Evolutionary conservation across 2,329 filamentous ascomycete genomes (phyloP).

Genomic region (Sporothrix humicola): DNA sequence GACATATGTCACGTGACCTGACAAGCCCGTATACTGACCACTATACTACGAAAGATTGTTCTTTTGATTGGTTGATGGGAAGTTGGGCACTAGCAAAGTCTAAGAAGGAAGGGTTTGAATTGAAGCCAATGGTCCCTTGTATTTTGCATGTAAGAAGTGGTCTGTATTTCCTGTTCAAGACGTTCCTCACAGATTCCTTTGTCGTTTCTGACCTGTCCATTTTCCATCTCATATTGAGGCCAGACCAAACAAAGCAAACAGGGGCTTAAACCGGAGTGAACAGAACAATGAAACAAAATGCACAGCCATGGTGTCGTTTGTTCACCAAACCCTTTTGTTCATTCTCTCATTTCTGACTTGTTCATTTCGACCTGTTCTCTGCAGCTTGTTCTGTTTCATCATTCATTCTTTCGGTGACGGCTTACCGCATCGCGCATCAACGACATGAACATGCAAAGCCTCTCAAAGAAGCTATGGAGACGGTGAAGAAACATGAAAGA

Average conservation of each 20-base stretch:
- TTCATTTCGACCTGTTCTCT: too few species aligned
- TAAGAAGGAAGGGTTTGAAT: too few species aligned
- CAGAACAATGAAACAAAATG: neutral
- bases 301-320: neutral
- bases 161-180: too few species aligned
- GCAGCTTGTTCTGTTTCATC: neutral
- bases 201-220: neutral
- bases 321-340: neutral
- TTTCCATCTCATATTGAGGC: neutral
- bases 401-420: neutral
- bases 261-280: neutral
- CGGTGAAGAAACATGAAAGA: neutral
- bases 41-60: too few species aligned
- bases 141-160: too few species aligned
- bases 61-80: too few species aligned
- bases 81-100: too few species aligned
- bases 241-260: neutral
- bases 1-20: too few species aligned
- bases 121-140: too few species aligned
- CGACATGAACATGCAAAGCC: neutral
- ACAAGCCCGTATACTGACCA: too few species aligned
- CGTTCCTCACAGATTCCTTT: neutral
- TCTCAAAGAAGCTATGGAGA: neutral
- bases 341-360: neutral
- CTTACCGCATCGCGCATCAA: too few species aligned